These are phyloP conservation scores for Lachnellula occidentalis DNA, from an alignment of 2,329 filamentous ascomycete genomes.

Conservation along the genomic window DNA sequence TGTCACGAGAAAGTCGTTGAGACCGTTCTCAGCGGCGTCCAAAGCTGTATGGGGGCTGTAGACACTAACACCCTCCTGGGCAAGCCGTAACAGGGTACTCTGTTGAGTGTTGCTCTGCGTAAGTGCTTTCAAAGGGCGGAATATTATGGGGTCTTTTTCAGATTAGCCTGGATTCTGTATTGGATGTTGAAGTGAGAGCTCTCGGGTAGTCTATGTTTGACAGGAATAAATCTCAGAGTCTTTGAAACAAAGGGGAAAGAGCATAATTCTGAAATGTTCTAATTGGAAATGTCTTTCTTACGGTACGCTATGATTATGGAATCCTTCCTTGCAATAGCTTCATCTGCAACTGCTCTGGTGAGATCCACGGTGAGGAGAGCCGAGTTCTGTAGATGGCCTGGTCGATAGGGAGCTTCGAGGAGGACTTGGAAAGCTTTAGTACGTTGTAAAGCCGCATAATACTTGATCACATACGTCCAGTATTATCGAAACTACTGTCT, in stretches of 20 bases:
- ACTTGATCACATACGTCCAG: slow-evolving; percentile 51
- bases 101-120: slow-evolving; percentile 84
- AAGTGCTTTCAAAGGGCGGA: slow-evolving; percentile 83
- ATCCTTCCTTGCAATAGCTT: slow-evolving; percentile 72
- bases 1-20: slow-evolving; percentile 95
- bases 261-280: neutral
- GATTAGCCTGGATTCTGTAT: neutral
- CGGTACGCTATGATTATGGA: slow-evolving; percentile 87
- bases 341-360: slow-evolving; percentile 80
- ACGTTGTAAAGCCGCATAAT: neutral
- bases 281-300: slow-evolving; percentile 39
- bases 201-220: neutral
- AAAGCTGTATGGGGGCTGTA: slow-evolving; percentile 95
- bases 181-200: neutral
- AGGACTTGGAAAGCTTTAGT: slow-evolving; percentile 44
- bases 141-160: slow-evolving; percentile 82
- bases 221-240: neutral
- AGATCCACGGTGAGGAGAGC: slow-evolving; percentile 85
- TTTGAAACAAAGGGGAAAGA: neutral
- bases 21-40: slow-evolving; percentile 76
- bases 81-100: slow-evolving; percentile 72
- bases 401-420: slow-evolving; percentile 61
- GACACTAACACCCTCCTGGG: slow-evolving; percentile 83
- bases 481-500: slow-evolving; percentile 92
- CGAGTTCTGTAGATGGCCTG: slow-evolving; percentile 55